These are phyloP conservation scores for Pleurotus eryngii DNA, from an alignment of 768 basidiomycete genomes.

Conservation along the genomic window DNA sequence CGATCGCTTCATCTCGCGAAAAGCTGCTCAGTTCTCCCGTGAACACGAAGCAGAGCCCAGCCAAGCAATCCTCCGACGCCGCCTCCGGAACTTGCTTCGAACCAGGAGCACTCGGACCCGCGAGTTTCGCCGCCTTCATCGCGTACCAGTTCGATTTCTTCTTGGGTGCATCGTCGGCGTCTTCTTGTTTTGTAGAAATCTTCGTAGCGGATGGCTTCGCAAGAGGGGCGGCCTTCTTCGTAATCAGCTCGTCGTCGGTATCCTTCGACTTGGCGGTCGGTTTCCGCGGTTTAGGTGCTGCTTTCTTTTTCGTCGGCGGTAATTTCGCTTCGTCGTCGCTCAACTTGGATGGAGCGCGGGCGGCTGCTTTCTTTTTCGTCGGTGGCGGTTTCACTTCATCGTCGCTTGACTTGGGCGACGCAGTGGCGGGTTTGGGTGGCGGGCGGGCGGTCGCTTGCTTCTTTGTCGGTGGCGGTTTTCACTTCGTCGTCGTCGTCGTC, in stretches of 20 bases:
- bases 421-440: not conserved
- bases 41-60: constrained; percentile 90
- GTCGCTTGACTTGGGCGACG: not conserved
- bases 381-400: not conserved
- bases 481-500: too few relatives aligned
- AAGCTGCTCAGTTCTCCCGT: constrained; percentile 90
- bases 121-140: constrained; percentile 56
- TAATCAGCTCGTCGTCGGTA: constrained; percentile 27
- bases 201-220: constrained; percentile 9
- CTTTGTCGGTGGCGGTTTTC: too few relatives aligned
- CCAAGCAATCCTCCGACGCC: constrained; percentile 68
- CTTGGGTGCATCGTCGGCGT: constrained; percentile 11
- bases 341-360: not conserved
- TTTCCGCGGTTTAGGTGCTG: too few relatives aligned
- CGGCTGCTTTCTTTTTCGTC: not conserved
- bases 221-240: constrained; percentile 8
- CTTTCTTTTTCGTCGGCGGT: too few relatives aligned
- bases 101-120: constrained; percentile 63
- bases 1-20: constrained; percentile 81
- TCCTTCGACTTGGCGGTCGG: not conserved
- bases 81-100: constrained; percentile 67
- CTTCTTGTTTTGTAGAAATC: constrained; percentile 5
- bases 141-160: constrained; percentile 42
- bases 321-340: too few relatives aligned
- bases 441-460: not conserved